These are phyloP conservation scores for Aspergillus spinulosporus DNA, from an alignment of 2,329 filamentous ascomycete genomes.

Conservation along the genomic window DNA sequence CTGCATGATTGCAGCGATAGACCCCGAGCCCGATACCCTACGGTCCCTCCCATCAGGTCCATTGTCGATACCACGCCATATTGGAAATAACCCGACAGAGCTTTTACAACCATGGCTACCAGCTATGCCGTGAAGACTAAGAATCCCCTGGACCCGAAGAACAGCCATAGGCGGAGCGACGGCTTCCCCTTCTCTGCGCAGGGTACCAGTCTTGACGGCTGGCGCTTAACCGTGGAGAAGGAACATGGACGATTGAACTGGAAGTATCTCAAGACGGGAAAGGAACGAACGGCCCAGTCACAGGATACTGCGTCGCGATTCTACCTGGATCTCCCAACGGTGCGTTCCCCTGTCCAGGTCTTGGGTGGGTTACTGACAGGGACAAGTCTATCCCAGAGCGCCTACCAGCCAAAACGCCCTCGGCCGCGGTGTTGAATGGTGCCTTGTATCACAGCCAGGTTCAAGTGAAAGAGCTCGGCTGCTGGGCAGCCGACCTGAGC, in stretches of 20 bases:
- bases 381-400: neutral
- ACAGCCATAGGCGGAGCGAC: neutral
- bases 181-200: neutral
- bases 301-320: neutral
- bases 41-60: no score
- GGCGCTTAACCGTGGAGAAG: neutral
- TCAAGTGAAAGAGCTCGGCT: conserved; percentile 5
- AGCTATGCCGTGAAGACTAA: neutral
- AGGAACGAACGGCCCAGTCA: neutral
- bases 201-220: neutral
- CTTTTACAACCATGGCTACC: neutral
- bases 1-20: no score
- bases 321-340: neutral
- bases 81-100: neutral
- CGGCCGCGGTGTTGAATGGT: neutral
- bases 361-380: neutral
- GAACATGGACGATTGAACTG: conserved; percentile 2
- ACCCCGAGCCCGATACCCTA: no score
- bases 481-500: conserved; percentile 12
- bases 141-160: neutral
- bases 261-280: neutral
- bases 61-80: neutral
- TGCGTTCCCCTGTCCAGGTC: neutral
- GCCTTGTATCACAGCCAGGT: neutral
- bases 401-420: neutral